Conservation (phyloP, 139 green algal species). For the Diplosphaera chodatii region DNA sequence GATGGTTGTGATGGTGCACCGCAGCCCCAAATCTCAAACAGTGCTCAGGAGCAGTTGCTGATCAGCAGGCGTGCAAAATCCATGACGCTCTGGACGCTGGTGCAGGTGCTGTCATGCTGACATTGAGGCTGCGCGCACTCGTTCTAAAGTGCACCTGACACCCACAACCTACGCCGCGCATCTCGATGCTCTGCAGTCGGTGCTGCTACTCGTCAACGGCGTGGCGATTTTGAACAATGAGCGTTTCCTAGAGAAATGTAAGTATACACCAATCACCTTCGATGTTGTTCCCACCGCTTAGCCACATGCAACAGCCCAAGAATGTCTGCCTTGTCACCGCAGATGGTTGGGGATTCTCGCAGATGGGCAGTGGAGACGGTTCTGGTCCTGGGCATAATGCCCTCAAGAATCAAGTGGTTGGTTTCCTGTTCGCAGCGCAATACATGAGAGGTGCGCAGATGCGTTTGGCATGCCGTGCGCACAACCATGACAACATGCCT, state of each 20-base stretch:
- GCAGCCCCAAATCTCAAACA: too few species aligned
- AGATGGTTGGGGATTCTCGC: constrained; percentile 79
- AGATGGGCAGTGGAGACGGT: constrained; percentile 44
- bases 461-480: not conserved
- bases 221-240: constrained; percentile 88
- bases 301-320: not conserved
- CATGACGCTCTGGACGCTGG: constrained; percentile 80
- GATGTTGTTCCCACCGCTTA: not conserved
- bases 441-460: constrained; percentile 72
- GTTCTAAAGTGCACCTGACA: too few species aligned
- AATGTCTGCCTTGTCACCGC: constrained; percentile 11
- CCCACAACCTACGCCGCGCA: too few species aligned
- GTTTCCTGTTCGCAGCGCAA: constrained; percentile 71
- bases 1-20: too few species aligned
- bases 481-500: not conserved
- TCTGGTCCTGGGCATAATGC: constrained; percentile 31
- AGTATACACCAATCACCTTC: constrained; percentile 1
- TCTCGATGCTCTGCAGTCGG: constrained; percentile 47
- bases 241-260: constrained; percentile 78
- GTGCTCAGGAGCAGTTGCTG: too few species aligned
- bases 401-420: constrained; percentile 81
- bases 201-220: constrained; percentile 75
- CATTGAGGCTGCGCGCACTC: too few species aligned
- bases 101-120: constrained; percentile 46
- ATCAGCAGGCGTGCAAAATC: too few species aligned